A percentile compares a stretch with the other conserved stretches of the same genome.
phyloP scores from a whole-genome alignment of 2,329 filamentous ascomycete species.

The Aspergillus novofumigatus region DNA sequence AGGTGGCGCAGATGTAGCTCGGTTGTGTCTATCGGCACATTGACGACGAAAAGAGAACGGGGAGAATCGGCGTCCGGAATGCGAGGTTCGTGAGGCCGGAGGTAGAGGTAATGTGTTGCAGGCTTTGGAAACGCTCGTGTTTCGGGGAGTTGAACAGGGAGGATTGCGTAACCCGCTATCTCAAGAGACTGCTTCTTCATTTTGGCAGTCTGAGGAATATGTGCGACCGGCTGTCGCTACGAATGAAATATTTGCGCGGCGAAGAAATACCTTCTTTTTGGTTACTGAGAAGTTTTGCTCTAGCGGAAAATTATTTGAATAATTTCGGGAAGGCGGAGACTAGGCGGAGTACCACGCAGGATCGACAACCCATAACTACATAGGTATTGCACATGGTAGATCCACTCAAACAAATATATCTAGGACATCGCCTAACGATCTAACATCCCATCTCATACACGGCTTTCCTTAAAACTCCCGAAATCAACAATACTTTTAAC shows the following conservation, averaged over 20 bases:
- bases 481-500: neutral
- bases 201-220: constrained; percentile 7
- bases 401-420: neutral
- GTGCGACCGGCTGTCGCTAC: neutral
- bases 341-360: neutral
- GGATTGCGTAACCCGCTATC: constrained; percentile 61
- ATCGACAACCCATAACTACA: neutral
- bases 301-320: constrained; percentile 14
- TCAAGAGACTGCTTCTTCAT: constrained; percentile 37
- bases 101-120: constrained; percentile 77
- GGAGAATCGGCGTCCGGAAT: constrained; percentile 67
- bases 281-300: neutral
- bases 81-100: constrained; percentile 78
- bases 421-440: neutral
- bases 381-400: neutral
- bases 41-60: constrained; percentile 85
- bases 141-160: constrained; percentile 64
- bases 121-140: constrained; percentile 58
- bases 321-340: constrained; percentile 13
- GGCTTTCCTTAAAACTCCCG: neutral
- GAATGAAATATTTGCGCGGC: neutral
- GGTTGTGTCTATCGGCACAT: constrained; percentile 80
- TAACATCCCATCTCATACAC: neutral
- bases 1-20: constrained; percentile 70
- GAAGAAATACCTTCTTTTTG: neutral